These are phyloP conservation scores for Ambrosiella cleistominuta DNA, from an alignment of 2,329 filamentous ascomycete species.

Conservation along the genomic window DNA sequence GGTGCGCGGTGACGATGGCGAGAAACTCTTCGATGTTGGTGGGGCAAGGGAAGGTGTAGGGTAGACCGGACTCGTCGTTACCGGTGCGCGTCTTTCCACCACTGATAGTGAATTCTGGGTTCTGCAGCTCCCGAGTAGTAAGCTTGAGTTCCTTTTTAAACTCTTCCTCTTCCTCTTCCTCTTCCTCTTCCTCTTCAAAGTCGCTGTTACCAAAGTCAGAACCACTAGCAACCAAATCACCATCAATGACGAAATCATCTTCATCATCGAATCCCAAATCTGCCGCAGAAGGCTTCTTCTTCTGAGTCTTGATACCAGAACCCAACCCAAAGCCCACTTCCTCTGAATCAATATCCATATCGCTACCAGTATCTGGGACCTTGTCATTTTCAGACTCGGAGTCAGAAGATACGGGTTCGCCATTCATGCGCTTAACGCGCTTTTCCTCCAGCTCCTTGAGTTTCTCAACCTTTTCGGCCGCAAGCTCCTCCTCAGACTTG, in stretches of 20 bases:
- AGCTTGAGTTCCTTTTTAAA: constrained; percentile 50
- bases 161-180: constrained; percentile 35
- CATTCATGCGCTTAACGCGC: constrained; percentile 70
- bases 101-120: constrained; percentile 34
- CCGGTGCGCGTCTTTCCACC: constrained; percentile 22
- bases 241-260: constrained; percentile 82
- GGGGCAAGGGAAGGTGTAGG: constrained; percentile 77
- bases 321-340: constrained; percentile 43
- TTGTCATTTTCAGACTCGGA: constrained; percentile 24
- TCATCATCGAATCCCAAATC: constrained; percentile 74
- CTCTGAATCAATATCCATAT: constrained; percentile 20
- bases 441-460: constrained; percentile 70
- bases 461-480: constrained; percentile 56
- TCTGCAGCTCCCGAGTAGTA: constrained; percentile 37
- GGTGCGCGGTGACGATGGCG: constrained; percentile 43
- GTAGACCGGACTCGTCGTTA: constrained; percentile 40
- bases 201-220: constrained; percentile 46
- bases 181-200: constrained; percentile 23
- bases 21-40: constrained; percentile 59
- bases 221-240: constrained; percentile 68
- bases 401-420: constrained; percentile 53
- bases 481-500: constrained; percentile 78
- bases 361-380: not conserved
- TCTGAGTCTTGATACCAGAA: constrained; percentile 32
- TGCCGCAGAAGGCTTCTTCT: constrained; percentile 32